A percentile compares a stretch with the other conserved stretches of the same genome.
phyloP scores from a whole-genome alignment of 345 rosid species.

The Barbarea vulgaris region DNA sequence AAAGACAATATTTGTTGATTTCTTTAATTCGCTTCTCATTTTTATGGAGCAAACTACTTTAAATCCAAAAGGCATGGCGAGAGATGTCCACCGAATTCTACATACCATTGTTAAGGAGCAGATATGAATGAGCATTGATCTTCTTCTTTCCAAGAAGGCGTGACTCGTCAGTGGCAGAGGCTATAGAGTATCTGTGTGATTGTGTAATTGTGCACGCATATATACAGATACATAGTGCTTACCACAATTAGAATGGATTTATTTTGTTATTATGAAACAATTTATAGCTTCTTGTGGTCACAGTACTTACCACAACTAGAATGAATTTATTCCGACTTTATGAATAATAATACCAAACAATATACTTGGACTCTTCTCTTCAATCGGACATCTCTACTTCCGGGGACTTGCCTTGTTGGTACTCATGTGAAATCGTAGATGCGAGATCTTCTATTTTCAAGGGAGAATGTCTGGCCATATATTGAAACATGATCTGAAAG shows the following conservation, averaged over 20 bases:
- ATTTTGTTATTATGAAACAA: too few species aligned
- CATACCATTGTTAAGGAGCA: too few species aligned
- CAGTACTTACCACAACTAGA: neutral
- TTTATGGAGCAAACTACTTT: neutral
- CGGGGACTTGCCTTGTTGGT: conserved; percentile 49
- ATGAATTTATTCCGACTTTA: neutral
- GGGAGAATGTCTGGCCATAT: conserved; percentile 73
- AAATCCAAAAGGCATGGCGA: neutral
- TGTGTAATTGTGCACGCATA: too few species aligned
- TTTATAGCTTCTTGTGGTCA: too few species aligned
- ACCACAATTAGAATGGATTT: too few species aligned
- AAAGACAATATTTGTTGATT: neutral
- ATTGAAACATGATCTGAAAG: conserved; percentile 83
- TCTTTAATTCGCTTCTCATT: neutral
- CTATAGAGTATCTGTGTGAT: too few species aligned
- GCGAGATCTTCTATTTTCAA: conserved; percentile 75
- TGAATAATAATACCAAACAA: neutral
- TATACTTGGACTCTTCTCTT: conserved; percentile 17
- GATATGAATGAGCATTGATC: too few species aligned
- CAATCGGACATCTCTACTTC: conserved; percentile 79
- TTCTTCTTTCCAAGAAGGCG: too few species aligned
- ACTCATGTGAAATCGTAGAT: conserved; percentile 49
- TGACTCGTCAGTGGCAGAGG: too few species aligned
- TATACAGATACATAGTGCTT: too few species aligned
- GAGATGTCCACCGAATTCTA: too few species aligned